Evolutionary conservation across 441 rosid species (phyloP).

Genomic region (Metrosideros polymorpha): DNA sequence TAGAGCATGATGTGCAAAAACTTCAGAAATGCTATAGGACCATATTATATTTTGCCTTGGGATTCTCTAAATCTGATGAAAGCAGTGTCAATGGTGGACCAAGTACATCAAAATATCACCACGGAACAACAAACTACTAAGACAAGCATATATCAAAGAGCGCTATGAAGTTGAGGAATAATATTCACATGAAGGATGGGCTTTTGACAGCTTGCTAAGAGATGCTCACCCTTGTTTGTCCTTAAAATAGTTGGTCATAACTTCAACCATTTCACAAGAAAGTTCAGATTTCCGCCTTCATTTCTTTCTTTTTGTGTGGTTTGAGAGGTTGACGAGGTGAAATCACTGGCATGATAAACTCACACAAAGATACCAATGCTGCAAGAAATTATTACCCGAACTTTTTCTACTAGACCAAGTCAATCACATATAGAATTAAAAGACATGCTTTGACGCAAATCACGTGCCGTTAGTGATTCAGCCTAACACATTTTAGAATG

Average conservation of each 20-base stretch:
- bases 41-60: neutral
- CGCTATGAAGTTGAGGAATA: neutral
- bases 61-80: neutral
- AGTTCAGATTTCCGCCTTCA: neutral
- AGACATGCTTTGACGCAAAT: neutral
- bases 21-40: neutral
- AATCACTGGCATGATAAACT: neutral
- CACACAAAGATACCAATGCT: neutral
- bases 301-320: neutral
- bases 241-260: neutral
- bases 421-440: neutral
- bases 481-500: neutral
- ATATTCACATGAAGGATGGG: neutral
- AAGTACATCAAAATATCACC: neutral
- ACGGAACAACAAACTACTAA: neutral
- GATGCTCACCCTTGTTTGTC: neutral
- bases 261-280: neutral
- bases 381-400: neutral
- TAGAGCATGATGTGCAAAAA: neutral
- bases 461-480: neutral
- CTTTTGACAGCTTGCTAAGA: neutral
- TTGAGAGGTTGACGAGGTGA: neutral
- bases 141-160: neutral
- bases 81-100: neutral
- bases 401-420: neutral